phyloP scores from a whole-genome alignment of 1,284 basidiomycete genomes.

The Rhodotorula sp. region DNA sequence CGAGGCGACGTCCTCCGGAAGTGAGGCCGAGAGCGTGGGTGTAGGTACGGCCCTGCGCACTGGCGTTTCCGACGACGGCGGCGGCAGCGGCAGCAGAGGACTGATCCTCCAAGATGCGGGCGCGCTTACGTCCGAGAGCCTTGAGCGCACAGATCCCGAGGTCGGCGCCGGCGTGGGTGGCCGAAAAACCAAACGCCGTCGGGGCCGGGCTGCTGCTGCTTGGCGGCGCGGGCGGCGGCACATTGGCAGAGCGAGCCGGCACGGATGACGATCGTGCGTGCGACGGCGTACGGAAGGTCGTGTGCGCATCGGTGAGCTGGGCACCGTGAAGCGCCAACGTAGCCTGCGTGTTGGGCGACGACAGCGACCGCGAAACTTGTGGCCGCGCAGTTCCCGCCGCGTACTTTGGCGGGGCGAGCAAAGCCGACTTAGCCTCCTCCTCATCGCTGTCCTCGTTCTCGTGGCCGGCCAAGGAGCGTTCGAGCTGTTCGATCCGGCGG shows the following conservation, averaged over 20 bases:
- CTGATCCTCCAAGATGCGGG: conserved; percentile 15
- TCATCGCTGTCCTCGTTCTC: conserved; percentile 7
- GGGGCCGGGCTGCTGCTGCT: conserved; percentile 1
- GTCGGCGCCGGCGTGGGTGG: conserved; percentile 14
- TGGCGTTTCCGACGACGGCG: conserved; percentile 4
- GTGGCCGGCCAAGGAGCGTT: neutral
- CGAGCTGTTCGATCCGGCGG: conserved; percentile 15
- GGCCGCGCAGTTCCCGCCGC: neutral
- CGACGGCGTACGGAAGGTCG: neutral
- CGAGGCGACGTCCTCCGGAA: neutral
- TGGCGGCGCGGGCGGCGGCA: neutral
- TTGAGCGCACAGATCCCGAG: conserved; percentile 26
- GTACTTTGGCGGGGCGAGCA: neutral
- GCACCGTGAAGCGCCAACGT: neutral
- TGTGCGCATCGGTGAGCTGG: neutral
- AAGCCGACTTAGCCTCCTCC: neutral
- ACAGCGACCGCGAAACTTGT: neutral
- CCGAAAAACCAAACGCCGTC: neutral
- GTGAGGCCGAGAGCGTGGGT: neutral
- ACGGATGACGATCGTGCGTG: neutral
- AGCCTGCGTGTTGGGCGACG: neutral
- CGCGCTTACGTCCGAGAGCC: conserved; percentile 33
- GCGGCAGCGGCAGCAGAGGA: neutral
- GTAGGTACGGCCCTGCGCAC: neutral
- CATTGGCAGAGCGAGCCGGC: conserved; percentile 1